Conservation (phyloP, 108 stramenopile species). For the Skeletonema tropicum region DNA sequence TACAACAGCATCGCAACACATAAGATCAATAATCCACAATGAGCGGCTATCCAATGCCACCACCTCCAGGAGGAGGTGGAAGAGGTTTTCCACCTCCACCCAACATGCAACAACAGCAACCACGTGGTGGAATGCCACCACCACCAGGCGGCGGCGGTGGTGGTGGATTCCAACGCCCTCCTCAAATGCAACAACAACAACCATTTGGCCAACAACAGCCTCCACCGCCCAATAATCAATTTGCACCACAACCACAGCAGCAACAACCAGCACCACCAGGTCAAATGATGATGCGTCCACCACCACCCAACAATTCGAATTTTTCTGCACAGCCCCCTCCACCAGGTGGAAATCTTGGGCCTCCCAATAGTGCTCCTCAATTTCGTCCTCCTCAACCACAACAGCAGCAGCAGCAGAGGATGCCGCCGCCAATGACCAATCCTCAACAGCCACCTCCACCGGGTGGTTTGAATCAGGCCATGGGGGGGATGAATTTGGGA, state of each 20-base stretch:
- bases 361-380: not conserved
- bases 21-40: too few species aligned
- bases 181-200: not conserved
- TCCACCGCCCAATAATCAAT: not conserved
- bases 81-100: not conserved
- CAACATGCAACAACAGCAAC: constrained; percentile 11
- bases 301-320: not conserved
- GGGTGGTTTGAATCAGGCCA: constrained; percentile 50
- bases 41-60: constrained; percentile 13
- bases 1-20: too few species aligned
- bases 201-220: not conserved
- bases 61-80: constrained; percentile 14
- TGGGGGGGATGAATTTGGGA: constrained; percentile 53
- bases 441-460: constrained; percentile 12
- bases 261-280: not conserved
- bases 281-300: not conserved
- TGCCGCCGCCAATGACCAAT: not conserved
- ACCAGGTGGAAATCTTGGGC: too few species aligned
- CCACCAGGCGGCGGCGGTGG: constrained; percentile 9
- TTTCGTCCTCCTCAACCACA: too few species aligned
- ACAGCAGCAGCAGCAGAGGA: too few species aligned
- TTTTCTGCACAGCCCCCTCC: not conserved
- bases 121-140: constrained; percentile 12
- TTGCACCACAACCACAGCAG: not conserved
- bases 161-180: constrained; percentile 5